Percentiles rank a stretch among this genome's conserved stretches.
phyloP scores from a whole-genome alignment of 805 yeast genomes.

The Teunomyces pallodes region DNA sequence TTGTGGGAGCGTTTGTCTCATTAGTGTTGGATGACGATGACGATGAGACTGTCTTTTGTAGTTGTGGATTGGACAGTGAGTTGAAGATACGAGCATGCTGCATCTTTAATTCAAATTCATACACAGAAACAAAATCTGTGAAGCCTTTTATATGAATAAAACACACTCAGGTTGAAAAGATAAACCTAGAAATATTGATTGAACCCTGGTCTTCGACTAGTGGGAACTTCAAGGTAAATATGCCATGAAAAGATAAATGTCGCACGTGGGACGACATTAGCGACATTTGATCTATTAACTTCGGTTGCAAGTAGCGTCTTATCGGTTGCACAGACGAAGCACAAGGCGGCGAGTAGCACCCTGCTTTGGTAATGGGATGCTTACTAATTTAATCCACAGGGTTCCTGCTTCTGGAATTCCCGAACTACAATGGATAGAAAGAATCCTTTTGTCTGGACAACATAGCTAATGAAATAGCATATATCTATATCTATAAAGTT shows the following conservation, averaged over 20 bases:
- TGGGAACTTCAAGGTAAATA: too few relatives aligned
- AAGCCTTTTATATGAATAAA: too few relatives aligned
- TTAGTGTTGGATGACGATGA: constrained; percentile 8
- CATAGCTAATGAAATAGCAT: not conserved
- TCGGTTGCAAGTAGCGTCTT: not conserved
- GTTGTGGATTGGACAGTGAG: not conserved
- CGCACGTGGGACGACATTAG: not conserved
- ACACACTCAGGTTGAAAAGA: too few relatives aligned
- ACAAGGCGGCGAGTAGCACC: not conserved
- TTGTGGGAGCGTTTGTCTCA: constrained; percentile 5
- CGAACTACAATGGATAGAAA: too few relatives aligned
- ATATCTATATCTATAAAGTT: not conserved
- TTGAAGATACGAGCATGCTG: constrained; percentile 30
- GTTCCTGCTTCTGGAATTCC: too few relatives aligned
- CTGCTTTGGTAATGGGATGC: not conserved
- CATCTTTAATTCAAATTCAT: constrained; percentile 14
- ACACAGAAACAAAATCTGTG: not conserved
- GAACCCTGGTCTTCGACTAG: too few relatives aligned
- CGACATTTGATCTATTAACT: not conserved
- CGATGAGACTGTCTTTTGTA: not conserved
- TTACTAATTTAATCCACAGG: too few relatives aligned
- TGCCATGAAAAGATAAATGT: not conserved
- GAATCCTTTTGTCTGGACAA: too few relatives aligned
- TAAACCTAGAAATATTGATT: too few relatives aligned
- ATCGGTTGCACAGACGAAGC: not conserved